phyloP scores from a whole-genome alignment of 306 rosid species.

The Argentina anserina region DNA sequence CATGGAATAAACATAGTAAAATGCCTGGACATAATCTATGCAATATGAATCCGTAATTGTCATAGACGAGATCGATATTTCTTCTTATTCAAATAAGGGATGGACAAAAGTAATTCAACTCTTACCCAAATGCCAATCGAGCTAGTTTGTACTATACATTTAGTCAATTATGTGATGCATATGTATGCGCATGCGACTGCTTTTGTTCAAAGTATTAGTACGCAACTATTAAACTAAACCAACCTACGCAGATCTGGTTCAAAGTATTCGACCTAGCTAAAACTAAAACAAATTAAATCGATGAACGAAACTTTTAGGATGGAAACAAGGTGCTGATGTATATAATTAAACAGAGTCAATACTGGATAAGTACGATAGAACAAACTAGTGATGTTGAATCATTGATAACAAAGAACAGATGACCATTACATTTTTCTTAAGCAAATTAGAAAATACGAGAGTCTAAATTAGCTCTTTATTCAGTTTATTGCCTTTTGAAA shows the following conservation, averaged over 20 bases:
- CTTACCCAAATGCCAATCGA: background rate
- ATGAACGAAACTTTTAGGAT: background rate
- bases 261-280: background rate
- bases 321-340: background rate
- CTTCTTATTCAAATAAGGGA: background rate
- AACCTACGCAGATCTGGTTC: background rate
- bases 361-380: too few relatives aligned
- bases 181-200: background rate
- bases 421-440: background rate
- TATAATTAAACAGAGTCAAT: background rate
- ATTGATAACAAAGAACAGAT: background rate
- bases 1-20: background rate
- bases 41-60: background rate
- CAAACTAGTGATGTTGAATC: background rate
- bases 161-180: background rate
- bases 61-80: background rate
- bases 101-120: background rate
- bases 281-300: background rate
- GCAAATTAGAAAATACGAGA: background rate
- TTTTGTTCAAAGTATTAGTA: background rate
- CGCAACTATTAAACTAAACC: background rate
- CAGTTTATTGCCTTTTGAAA: too few relatives aligned
- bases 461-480: background rate
- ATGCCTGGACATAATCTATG: background rate
- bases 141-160: background rate